phyloP scores from a whole-genome alignment of 164 flowering plant species.

The Vitis rotundifolia region DNA sequence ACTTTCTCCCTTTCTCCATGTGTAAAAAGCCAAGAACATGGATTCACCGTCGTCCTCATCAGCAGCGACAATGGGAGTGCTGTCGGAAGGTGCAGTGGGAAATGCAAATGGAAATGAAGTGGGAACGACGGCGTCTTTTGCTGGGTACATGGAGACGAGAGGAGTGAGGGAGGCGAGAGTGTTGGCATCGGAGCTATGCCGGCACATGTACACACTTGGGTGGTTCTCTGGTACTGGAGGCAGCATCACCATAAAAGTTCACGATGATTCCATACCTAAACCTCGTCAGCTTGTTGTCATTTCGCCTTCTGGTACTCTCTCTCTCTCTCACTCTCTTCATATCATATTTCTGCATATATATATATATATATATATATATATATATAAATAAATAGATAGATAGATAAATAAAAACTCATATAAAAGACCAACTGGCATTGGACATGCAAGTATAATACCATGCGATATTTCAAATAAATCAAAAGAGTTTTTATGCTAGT shows the following conservation, averaged over 20 bases:
- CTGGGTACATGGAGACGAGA: conserved; percentile 57
- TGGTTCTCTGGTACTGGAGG: conserved; percentile 98
- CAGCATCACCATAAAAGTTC: conserved; percentile 86
- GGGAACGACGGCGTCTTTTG: conserved; percentile 43
- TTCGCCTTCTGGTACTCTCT: conserved; percentile 84
- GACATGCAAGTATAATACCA: too few species aligned
- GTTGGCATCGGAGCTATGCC: conserved; percentile 75
- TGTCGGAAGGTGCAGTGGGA: too few species aligned
- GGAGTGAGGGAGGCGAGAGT: conserved; percentile 60
- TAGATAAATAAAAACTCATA: too few species aligned
- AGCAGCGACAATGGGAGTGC: too few species aligned
- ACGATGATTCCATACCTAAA: conserved; percentile 76
- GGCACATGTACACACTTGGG: conserved; percentile 84
- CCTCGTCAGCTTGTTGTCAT: conserved; percentile 78
- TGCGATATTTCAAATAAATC: too few species aligned
- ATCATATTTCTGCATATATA: not conserved
- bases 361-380: too few species aligned
- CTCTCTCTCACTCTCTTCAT: not conserved
- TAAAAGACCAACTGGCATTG: too few species aligned
- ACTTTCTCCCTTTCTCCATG: too few species aligned
- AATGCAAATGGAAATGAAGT: conserved; percentile 34
- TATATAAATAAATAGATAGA: too few species aligned
- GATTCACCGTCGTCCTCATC: too few species aligned
- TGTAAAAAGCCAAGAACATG: too few species aligned
- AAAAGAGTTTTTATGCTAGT: too few species aligned